Conservation (phyloP, 139 green algal species). For the Micractinium sp. region DNA sequence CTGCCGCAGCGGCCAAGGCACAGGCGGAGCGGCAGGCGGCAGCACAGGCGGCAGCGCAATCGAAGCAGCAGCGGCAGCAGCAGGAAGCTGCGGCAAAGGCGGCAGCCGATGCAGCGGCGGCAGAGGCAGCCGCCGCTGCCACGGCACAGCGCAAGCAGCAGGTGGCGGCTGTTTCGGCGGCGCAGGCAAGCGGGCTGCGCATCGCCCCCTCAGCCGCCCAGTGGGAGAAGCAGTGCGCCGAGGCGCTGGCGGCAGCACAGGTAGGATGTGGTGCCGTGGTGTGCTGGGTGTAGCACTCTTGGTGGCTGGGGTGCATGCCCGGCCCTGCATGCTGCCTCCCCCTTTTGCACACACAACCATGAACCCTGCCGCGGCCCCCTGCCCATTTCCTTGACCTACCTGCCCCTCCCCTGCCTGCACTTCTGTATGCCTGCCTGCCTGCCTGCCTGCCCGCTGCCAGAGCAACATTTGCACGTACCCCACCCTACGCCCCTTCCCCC, state of each 20-base stretch:
- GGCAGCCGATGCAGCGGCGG: neutral
- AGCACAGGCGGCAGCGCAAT: neutral
- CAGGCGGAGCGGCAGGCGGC: neutral
- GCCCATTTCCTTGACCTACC: too few relatives aligned
- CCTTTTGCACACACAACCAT: too few relatives aligned
- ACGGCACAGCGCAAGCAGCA: neutral
- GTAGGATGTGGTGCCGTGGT: neutral
- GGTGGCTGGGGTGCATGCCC: neutral
- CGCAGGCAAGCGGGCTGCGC: slow-evolving; percentile 15
- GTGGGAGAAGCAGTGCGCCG: slow-evolving; percentile 29
- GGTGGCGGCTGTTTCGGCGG: neutral
- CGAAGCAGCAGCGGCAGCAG: slow-evolving; percentile 8
- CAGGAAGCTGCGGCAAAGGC: slow-evolving; percentile 7
- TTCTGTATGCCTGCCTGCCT: too few relatives aligned
- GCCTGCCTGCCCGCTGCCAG: too few relatives aligned
- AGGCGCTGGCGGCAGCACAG: slow-evolving; percentile 34
- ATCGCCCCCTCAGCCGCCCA: slow-evolving; percentile 30
- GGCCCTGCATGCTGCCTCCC: neutral
- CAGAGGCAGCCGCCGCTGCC: neutral
- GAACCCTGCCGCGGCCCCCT: too few relatives aligned
- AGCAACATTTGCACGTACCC: too few relatives aligned
- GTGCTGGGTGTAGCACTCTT: neutral
- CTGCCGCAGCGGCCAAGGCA: slow-evolving; percentile 3
- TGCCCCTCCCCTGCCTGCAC: too few relatives aligned
- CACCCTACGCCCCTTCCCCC: too few relatives aligned